Percentiles rank a stretch among this genome's conserved stretches.
Conservation (phyloP, 768 basidiomycete genomes). For the Rhodotorula taiwanensis region DNA sequence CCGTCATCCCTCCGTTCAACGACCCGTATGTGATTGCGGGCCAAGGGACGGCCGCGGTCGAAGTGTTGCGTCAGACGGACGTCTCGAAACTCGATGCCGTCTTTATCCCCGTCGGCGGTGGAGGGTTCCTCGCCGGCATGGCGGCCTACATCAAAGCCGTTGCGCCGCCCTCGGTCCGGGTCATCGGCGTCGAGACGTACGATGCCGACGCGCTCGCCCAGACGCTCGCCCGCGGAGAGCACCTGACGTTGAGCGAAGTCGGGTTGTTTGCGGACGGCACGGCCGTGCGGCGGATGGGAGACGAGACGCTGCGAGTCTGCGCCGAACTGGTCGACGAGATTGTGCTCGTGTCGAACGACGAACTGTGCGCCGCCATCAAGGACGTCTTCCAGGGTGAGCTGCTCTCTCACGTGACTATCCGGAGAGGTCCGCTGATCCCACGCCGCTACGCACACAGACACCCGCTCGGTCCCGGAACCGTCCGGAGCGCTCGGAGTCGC, state of each 20-base stretch:
- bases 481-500: conserved; percentile 89
- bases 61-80: conserved; percentile 83
- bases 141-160: conserved; percentile 87
- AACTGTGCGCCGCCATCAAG: conserved; percentile 96
- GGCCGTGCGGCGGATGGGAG: conserved; percentile 89
- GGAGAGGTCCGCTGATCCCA: conserved; percentile 3
- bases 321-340: conserved; percentile 72
- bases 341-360: conserved; percentile 83
- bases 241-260: conserved; percentile 77
- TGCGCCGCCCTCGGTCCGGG: conserved; percentile 69
- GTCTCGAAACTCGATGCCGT: conserved; percentile 67
- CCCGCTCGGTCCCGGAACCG: conserved; percentile 90
- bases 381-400: conserved; percentile 88
- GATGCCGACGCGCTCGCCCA: conserved; percentile 90
- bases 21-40: conserved; percentile 95
- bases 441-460: conserved; percentile 57
- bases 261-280: conserved; percentile 97
- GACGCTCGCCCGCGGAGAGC: conserved; percentile 71
- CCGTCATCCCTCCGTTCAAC: conserved; percentile 94
- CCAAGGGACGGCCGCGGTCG: conserved; percentile 90
- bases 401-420: no score
- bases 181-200: conserved; percentile 85
- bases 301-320: conserved; percentile 90
- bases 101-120: conserved; percentile 88
- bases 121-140: conserved; percentile 85